Conservation (phyloP, 2,329 filamentous ascomycete species). For the Xenosphaeropsis pyriputrescens region DNA sequence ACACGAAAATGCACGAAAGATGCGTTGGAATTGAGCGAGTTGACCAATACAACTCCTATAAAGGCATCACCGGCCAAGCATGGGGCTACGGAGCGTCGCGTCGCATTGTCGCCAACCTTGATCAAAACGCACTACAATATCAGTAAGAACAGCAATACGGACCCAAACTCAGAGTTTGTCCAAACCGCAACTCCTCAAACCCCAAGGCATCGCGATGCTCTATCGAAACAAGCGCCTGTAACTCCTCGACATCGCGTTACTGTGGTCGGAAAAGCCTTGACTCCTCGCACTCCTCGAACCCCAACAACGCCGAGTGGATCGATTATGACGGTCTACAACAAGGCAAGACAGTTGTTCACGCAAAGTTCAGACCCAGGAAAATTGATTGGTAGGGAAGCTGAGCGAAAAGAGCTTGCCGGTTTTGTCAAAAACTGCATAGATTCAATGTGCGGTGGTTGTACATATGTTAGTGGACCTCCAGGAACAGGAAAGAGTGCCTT, state of each 20-base stretch:
- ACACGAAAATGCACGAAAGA: conserved; percentile 19
- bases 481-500: conserved; percentile 96
- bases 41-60: conserved; percentile 10
- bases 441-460: conserved; percentile 55
- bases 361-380: conserved; percentile 28
- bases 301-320: conserved; percentile 51
- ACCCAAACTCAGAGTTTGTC: conserved; percentile 27
- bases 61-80: conserved; percentile 29
- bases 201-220: conserved; percentile 65
- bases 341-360: conserved; percentile 76
- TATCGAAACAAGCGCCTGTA: conserved; percentile 51
- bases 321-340: conserved; percentile 67
- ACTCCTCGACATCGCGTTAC: conserved; percentile 79
- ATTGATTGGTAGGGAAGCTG: conserved; percentile 22
- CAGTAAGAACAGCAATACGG: conserved; percentile 21
- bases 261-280: conserved; percentile 59
- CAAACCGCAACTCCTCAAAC: conserved; percentile 55
- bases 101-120: conserved; percentile 27
- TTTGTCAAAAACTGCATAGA: conserved; percentile 56
- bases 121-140: conserved; percentile 26
- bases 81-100: conserved; percentile 23
- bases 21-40: conserved; percentile 27
- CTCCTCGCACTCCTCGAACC: conserved; percentile 65
- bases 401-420: conserved; percentile 45
- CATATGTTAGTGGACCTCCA: conserved; percentile 91